These are phyloP conservation scores for Mortierella sp. DNA, from an alignment of 371 early-diverging fungal genomes.

Conservation along the genomic window DNA sequence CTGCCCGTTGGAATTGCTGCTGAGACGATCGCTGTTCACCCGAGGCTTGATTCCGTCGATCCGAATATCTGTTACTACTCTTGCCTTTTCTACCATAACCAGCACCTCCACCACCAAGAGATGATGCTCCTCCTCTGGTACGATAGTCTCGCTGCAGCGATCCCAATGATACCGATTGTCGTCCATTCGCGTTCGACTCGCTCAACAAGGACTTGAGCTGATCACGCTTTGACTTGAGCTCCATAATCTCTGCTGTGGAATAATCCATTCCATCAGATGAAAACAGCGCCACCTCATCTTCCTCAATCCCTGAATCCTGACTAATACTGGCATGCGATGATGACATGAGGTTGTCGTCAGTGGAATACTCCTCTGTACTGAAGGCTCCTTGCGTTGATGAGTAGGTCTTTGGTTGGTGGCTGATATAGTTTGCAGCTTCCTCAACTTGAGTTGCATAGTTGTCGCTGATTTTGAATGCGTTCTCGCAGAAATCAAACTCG, in stretches of 20 bases:
- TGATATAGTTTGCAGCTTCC: constrained; percentile 5
- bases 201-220: constrained; percentile 43
- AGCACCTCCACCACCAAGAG: background rate
- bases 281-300: constrained; percentile 30
- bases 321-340: constrained; percentile 49
- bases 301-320: constrained; percentile 49
- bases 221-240: constrained; percentile 52
- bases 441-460: constrained; percentile 25
- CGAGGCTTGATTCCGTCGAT: constrained; percentile 30
- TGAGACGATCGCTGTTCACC: constrained; percentile 36
- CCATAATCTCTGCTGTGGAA: constrained; percentile 41
- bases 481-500: constrained; percentile 53
- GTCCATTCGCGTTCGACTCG: constrained; percentile 25
- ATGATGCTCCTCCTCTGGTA: constrained; percentile 8
- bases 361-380: constrained; percentile 35
- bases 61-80: constrained; percentile 8
- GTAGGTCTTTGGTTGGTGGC: background rate
- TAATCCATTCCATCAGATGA: constrained; percentile 40
- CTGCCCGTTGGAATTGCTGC: constrained; percentile 20
- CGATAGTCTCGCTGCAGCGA: constrained; percentile 26
- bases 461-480: constrained; percentile 49
- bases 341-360: constrained; percentile 38
- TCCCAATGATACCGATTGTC: constrained; percentile 16
- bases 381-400: background rate
- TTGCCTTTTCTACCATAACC: constrained; percentile 18